Evolutionary conservation across 345 rosid genomes (phyloP), one percentile per base, ranked within the genome.

Genomic region (Salix exigua): DNA sequence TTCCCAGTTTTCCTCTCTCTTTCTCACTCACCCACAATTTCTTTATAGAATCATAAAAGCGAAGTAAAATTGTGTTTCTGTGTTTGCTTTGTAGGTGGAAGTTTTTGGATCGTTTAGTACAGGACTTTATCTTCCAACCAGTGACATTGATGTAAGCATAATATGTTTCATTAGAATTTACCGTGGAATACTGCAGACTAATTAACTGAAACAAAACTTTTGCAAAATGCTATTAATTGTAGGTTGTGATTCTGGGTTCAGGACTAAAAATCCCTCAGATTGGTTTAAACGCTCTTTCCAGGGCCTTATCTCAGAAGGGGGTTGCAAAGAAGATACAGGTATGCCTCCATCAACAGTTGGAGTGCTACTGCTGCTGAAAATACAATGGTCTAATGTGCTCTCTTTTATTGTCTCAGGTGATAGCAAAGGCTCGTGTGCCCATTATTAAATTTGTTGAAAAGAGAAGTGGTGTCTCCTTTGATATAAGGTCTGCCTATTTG

Each of bases 341-440:
- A 50, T 28, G 68, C 11, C 31, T 78, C 73, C 64, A 73, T 77
- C 48, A 17, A 38, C 71, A 21, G 63, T 64, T 69, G 48, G 62
- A 68, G 35, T 38, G 4, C 16, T 50, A 4, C 18, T 37, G 61
- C 61, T 63, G 7, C 38, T 8, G 1, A 50, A 74, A 37, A 18
- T 11, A 77, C 38, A 30, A 42, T 7, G 63, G 61, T 73, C 70
- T 74, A 64, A 73, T 61, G 63, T 21, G 55, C 71, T 80, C 30
- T 62, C 63, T 60, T 28, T 67, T 30, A 44, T 13, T 72, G 61
- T 80, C 66, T 76, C 80, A 93, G 98, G 98, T 96, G 70, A 93
- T 96, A 79, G 97, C 89, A 37, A 90, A 88, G 81, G 99, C 99
- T 38, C 96, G 99, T 37, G 96, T 96, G 64, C 99, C 99, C 19